A percentile compares a stretch with the other conserved stretches of the same genome.
These are phyloP conservation scores for Backusella macrospora DNA, from an alignment of 192 early-diverging fungal genomes.

Conservation along the genomic window DNA sequence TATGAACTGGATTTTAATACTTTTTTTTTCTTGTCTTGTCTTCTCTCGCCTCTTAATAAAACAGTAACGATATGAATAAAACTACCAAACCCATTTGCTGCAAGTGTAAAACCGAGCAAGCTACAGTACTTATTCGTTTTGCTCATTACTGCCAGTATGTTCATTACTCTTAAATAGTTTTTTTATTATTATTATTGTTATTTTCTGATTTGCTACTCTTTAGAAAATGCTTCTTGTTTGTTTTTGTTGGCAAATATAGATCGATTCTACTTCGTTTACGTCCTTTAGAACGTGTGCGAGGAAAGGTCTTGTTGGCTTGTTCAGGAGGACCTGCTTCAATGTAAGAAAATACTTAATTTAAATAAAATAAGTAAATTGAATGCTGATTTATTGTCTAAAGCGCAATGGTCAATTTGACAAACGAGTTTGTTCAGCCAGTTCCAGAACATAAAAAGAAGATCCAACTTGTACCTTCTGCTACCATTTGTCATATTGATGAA, in stretches of 20 bases:
- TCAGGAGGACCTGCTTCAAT: slow-evolving; percentile 86
- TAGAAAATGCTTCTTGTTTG: slow-evolving; percentile 65
- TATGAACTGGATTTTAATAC: too few relatives aligned
- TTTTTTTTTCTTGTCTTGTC: too few relatives aligned
- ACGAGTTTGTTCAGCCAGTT: slow-evolving; percentile 58
- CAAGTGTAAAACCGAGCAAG: slow-evolving; percentile 76
- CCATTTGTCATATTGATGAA: slow-evolving; percentile 84
- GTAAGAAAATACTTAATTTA: slow-evolving; percentile 40
- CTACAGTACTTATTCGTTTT: slow-evolving; percentile 68
- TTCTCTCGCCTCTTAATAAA: too few relatives aligned
- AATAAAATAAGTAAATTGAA: neutral
- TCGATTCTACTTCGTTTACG: slow-evolving; percentile 58
- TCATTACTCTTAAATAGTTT: neutral
- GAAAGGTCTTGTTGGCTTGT: slow-evolving; percentile 75
- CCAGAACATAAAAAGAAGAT: slow-evolving; percentile 61
- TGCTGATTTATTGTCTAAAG: slow-evolving; percentile 38
- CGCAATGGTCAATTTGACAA: slow-evolving; percentile 65
- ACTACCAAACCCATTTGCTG: slow-evolving; percentile 48
- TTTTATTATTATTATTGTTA: neutral
- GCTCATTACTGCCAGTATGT: slow-evolving; percentile 78
- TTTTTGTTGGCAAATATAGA: slow-evolving; percentile 71
- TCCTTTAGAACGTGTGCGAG: slow-evolving; percentile 40
- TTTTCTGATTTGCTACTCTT: neutral
- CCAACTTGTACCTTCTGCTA: slow-evolving; percentile 58
- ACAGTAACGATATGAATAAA: neutral